A percentile compares a stretch with the other conserved stretches of the same genome.
phyloP scores from a whole-genome alignment of 2,329 filamentous ascomycete species.

The Ascochyta fabae region DNA sequence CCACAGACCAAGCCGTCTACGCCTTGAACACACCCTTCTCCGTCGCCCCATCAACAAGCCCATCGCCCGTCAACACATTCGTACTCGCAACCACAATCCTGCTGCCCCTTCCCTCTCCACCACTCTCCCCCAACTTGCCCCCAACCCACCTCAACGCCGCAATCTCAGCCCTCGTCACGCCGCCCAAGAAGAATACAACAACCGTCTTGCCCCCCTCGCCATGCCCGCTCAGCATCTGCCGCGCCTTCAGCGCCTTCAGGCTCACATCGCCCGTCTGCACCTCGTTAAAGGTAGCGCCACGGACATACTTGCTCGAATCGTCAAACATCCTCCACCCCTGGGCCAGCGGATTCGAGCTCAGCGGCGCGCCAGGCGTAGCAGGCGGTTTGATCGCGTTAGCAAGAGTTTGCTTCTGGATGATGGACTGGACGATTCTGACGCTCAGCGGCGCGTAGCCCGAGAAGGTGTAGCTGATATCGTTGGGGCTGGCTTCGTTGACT shows the following conservation, averaged over 20 bases:
- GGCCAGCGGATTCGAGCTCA: conserved; percentile 63
- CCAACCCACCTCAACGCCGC: conserved; percentile 91
- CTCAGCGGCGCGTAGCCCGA: conserved; percentile 95
- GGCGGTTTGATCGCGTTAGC: conserved; percentile 62
- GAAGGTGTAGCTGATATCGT: conserved; percentile 97
- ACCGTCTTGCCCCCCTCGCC: conserved; percentile 72
- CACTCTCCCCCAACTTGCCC: conserved; percentile 71
- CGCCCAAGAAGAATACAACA: conserved; percentile 97
- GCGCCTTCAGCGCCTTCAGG: conserved; percentile 87
- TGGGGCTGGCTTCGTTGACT: conserved; percentile 91
- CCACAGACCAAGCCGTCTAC: not conserved
- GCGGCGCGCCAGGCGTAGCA: conserved; percentile 43
- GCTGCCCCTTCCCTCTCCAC: conserved; percentile 69
- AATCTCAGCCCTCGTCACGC: conserved; percentile 95
- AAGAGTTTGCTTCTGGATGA: conserved; percentile 89
- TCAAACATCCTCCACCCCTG: conserved; percentile 95
- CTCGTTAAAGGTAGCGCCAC: conserved; percentile 89
- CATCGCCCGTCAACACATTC: conserved; percentile 85
- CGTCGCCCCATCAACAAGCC: conserved; percentile 84
- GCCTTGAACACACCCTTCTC: conserved; percentile 63
- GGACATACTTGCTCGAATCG: conserved; percentile 84
- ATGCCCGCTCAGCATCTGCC: conserved; percentile 76
- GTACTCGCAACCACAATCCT: conserved; percentile 94
- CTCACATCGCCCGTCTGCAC: conserved; percentile 78
- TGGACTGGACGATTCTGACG: conserved; percentile 87